Base-by-base conservation (phyloP, 1,284 basidiomycete genomes). In the Moesziomyces sp. region DNA sequence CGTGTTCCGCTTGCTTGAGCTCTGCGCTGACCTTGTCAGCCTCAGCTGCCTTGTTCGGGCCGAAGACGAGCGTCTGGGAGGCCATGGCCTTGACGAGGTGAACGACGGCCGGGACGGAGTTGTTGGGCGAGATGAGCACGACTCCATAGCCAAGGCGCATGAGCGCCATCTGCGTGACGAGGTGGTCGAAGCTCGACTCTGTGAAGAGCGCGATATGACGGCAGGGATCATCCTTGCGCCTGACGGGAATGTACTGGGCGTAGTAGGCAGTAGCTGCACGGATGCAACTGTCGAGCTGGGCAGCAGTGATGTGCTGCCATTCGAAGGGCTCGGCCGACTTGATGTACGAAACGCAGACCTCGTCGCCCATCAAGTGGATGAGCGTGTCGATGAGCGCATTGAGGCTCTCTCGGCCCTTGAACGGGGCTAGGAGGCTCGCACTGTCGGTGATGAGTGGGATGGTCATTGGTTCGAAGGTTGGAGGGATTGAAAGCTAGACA, bases 71-170 rank as follows among this genome's bases (percentile, higher is more conserved):
- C 0, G 47, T 45, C 3, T 38, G 14, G 6, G 60, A 52, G 18
- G 23, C 24, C 6, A 57, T 72, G 4, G 64, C 43, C 23, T 72
- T 66, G 50, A 77, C 30, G 3, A 77, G 61, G 44, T 77, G 75
- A 13, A 52, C 61, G 14, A 69, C 46, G 0, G 75, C 72, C 7
- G 67, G 63, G 2, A 58, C 52, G 28, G 62, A 71, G 54, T 74
- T 77, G 55, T 77, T 75, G 34, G 75, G 75, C 30, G 75, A 75
- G 46, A 77, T 59, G 40, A 77, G 58, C 2, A 62, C 67, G 13
- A 46, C 58, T 3, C 56, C 59, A n/a, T 63, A 69, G 3, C 74
- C 74, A 2, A 76, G 50, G 5, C 64, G 57, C 5, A 76, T 45
- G 42, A 73, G 21, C 19, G 74, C 74, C 46, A 73, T 57, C 35